Conservation (phyloP, 495 filamentous ascomycete species). For the Penicillium tannophilum region DNA sequence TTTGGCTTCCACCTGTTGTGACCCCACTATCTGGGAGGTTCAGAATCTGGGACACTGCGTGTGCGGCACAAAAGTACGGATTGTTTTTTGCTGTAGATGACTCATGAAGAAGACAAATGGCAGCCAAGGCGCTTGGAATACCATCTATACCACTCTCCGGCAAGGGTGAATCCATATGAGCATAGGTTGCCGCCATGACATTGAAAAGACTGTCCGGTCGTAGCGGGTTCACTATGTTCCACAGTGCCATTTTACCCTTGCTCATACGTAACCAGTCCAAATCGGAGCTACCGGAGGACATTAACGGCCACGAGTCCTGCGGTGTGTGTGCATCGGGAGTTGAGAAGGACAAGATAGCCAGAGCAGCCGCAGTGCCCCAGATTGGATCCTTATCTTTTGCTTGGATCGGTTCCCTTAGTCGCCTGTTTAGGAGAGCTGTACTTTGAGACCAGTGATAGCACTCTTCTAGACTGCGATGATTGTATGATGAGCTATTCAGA, state of each 20-base stretch:
- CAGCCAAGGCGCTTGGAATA: conserved; percentile 33
- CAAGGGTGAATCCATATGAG: conserved; percentile 31
- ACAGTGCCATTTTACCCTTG: conserved; percentile 47
- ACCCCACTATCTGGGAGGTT: conserved; percentile 28
- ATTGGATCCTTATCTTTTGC: conserved; percentile 45
- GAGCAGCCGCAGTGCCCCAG: conserved; percentile 46
- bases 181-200: conserved; percentile 36
- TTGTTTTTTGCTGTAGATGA: conserved; percentile 39
- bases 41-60: conserved; percentile 34
- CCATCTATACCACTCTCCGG: conserved; percentile 34
- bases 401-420: conserved; percentile 35
- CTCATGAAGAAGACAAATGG: conserved; percentile 34
- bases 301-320: conserved; percentile 49
- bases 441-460: conserved; percentile 47
- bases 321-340: conserved; percentile 37
- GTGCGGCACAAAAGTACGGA: conserved; percentile 42
- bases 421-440: conserved; percentile 39
- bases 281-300: conserved; percentile 29
- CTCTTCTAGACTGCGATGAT: conserved; percentile 37
- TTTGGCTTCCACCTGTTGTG: conserved; percentile 26
- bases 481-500: conserved; percentile 26
- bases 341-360: conserved; percentile 42
- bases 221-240: conserved; percentile 41
- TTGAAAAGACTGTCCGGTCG: conserved; percentile 44
- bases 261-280: conserved; percentile 47